These are phyloP conservation scores for Podospora conica DNA, from an alignment of 495 filamentous ascomycete genomes.

Conservation along the genomic window DNA sequence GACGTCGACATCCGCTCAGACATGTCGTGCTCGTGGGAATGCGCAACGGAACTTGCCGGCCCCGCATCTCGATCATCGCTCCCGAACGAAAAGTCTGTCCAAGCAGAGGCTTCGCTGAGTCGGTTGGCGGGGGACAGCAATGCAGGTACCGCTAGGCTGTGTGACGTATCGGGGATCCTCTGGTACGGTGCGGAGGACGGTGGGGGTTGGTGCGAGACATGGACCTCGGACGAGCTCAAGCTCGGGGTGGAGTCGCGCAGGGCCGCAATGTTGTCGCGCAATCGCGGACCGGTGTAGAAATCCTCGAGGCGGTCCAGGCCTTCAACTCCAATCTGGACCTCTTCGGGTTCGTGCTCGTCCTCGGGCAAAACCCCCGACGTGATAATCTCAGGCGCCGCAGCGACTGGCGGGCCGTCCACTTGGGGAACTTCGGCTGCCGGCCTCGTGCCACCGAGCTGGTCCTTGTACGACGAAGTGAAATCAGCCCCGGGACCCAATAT, in stretches of 20 bases:
- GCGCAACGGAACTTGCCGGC: conserved; percentile 14
- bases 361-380: conserved; percentile 6
- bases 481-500: conserved; percentile 38
- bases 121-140: conserved; percentile 41
- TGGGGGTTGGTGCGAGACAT: conserved; percentile 22
- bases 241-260: conserved; percentile 30
- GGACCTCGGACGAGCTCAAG: conserved; percentile 26
- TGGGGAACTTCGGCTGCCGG: conserved; percentile 18
- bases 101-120: conserved; percentile 45
- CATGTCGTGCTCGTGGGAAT: conserved; percentile 18
- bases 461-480: conserved; percentile 31
- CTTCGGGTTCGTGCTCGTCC: conserved; percentile 6
- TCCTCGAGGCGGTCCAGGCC: conserved; percentile 27
- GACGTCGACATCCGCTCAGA: conserved; percentile 13
- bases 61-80: conserved; percentile 35
- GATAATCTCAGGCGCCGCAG: conserved; percentile 8
- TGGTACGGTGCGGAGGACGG: conserved; percentile 22
- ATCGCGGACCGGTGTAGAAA: conserved; percentile 29
- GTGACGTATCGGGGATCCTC: conserved; percentile 23
- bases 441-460: conserved; percentile 22
- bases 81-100: conserved; percentile 53
- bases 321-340: conserved; percentile 13
- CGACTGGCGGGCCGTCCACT: conserved; percentile 17
- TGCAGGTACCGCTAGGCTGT: conserved; percentile 37
- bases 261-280: conserved; percentile 28